Conservation (phyloP, 352 stramenopile species). For the Phytophthora nicotianae region DNA sequence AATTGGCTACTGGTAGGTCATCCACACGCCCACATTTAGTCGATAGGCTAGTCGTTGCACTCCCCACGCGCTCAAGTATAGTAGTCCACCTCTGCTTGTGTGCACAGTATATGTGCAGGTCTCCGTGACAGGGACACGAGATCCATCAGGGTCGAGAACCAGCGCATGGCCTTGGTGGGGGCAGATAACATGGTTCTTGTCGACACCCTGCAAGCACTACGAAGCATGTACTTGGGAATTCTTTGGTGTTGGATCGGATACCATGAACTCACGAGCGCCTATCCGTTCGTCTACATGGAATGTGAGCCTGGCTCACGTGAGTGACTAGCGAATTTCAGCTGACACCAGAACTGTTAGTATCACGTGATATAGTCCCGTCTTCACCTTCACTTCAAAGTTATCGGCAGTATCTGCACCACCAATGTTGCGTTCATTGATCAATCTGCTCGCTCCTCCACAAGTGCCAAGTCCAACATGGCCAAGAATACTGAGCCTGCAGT, state of each 20-base stretch:
- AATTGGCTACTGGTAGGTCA: constrained; percentile 20
- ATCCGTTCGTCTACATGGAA: constrained; percentile 14
- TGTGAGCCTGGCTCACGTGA: constrained; percentile 19
- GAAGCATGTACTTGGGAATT: not conserved
- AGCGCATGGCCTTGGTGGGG: not conserved
- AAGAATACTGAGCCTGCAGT: constrained; percentile 20
- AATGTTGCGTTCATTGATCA: constrained; percentile 24
- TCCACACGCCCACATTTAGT: constrained; percentile 11
- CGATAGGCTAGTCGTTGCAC: constrained; percentile 7
- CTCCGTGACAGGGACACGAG: not conserved
- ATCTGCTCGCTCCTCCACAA: constrained; percentile 17
- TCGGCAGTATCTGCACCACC: constrained; percentile 2
- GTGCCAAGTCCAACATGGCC: constrained; percentile 17
- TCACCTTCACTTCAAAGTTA: constrained; percentile 4
- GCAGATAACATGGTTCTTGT: constrained; percentile 1
- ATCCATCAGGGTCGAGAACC: not conserved
- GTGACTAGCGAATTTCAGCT: constrained; percentile 8
- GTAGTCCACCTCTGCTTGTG: not conserved
- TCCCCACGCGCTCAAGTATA: constrained; percentile 13
- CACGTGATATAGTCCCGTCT: constrained; percentile 7
- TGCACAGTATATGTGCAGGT: not conserved
- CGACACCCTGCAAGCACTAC: not conserved
- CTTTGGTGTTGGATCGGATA: not conserved
- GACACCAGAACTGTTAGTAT: constrained; percentile 3
- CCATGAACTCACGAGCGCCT: not conserved